phyloP scores from a whole-genome alignment of 768 basidiomycete genomes.

The Suillus placidus region DNA sequence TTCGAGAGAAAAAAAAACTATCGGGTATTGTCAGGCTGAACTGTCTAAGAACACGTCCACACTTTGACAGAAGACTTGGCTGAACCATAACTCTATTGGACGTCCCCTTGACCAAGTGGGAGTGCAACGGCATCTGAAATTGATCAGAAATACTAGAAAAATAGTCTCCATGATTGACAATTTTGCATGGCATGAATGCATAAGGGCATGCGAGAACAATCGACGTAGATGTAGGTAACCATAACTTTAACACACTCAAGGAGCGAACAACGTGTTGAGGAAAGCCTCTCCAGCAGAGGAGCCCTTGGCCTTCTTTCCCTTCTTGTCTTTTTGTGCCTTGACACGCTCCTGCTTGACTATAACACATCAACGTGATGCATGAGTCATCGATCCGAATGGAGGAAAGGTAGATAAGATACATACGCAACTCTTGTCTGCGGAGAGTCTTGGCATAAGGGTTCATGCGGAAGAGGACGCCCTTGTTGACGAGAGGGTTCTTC shows the following conservation, averaged over 20 bases:
- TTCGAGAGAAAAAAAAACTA: neutral
- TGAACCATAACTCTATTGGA: neutral
- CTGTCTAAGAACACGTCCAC: neutral
- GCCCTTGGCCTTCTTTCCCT: constrained; percentile 66
- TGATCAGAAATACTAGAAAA: no score
- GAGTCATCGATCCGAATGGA: constrained; percentile 1
- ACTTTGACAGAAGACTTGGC: neutral
- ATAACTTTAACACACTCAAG: constrained; percentile 48
- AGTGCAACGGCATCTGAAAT: no score
- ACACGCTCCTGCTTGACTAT: constrained; percentile 80
- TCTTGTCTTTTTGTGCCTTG: constrained; percentile 59
- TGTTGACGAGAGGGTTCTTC: constrained; percentile 98
- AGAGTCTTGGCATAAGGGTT: constrained; percentile 98
- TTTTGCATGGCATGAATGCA: constrained; percentile 12
- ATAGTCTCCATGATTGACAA: constrained; percentile 7
- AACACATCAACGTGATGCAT: constrained; percentile 14
- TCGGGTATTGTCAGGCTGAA: neutral
- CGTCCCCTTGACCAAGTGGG: neutral
- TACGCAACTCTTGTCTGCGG: constrained; percentile 86
- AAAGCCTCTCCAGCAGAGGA: constrained; percentile 78
- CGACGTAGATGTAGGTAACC: constrained; percentile 14
- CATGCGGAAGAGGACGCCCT: constrained; percentile 91
- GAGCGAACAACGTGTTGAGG: constrained; percentile 82
- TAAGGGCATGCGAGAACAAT: constrained; percentile 16
- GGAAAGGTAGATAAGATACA: constrained; percentile 36